Conservation (phyloP, 306 rosid genomes). For the Dalbergia cultrata region DNA sequence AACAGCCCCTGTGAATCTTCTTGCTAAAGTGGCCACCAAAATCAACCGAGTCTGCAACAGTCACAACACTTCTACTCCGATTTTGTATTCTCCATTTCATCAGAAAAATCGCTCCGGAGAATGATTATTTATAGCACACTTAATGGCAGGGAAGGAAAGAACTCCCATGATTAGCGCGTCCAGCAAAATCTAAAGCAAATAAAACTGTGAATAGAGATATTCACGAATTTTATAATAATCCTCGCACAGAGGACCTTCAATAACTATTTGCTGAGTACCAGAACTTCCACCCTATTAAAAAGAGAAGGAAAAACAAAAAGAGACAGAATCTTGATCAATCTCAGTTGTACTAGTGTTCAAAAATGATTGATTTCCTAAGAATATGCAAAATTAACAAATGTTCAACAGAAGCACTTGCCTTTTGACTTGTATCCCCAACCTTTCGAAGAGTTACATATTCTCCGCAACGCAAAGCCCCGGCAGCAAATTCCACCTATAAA, state of each 20-base stretch:
- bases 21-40: not conserved
- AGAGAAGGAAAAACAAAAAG: not conserved
- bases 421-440: slow-evolving; percentile 90
- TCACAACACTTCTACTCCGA: not conserved
- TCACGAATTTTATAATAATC: slow-evolving; percentile 90
- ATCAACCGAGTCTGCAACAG: slow-evolving; percentile 28
- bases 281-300: slow-evolving; percentile 81
- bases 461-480: slow-evolving; percentile 93
- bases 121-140: not conserved
- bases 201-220: slow-evolving; percentile 81
- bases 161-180: slow-evolving; percentile 27
- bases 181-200: slow-evolving; percentile 66
- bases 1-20: slow-evolving; percentile 23
- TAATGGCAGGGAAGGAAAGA: slow-evolving; percentile 26
- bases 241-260: slow-evolving; percentile 92
- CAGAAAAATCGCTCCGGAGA: not conserved
- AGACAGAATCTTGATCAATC: slow-evolving; percentile 37
- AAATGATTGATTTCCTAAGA: slow-evolving; percentile 13
- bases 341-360: not conserved
- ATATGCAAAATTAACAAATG: slow-evolving; percentile 32
- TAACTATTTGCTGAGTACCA: slow-evolving; percentile 88
- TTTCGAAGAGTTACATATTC: slow-evolving; percentile 90
- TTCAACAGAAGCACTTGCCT: slow-evolving; percentile 62
- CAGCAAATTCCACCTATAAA: slow-evolving; percentile 83
- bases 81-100: slow-evolving; percentile 2